These are phyloP conservation scores for Phytophthora sansomeana DNA, from an alignment of 352 stramenopile genomes.

Conservation along the genomic window DNA sequence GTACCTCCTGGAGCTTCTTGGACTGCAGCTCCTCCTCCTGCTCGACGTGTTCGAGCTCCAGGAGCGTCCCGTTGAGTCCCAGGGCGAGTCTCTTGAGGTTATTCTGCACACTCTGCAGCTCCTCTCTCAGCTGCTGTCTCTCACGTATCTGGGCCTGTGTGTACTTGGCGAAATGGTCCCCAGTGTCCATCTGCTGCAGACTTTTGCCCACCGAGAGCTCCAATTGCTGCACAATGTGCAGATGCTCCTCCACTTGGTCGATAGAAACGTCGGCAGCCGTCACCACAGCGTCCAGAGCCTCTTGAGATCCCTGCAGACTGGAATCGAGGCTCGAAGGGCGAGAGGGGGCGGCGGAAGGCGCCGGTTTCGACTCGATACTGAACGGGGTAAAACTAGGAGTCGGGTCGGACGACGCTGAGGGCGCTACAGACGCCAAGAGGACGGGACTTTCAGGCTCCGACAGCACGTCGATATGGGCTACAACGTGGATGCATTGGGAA, in stretches of 20 bases:
- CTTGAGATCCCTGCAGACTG: constrained; percentile 24
- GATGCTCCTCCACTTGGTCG: constrained; percentile 78
- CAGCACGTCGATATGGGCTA: constrained; percentile 33
- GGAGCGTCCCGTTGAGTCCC: constrained; percentile 77
- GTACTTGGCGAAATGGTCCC: constrained; percentile 37
- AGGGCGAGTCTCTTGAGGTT: constrained; percentile 77
- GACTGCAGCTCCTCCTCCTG: constrained; percentile 81
- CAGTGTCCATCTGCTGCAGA: constrained; percentile 53
- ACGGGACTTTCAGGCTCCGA: constrained; percentile 23
- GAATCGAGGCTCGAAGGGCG: constrained; percentile 24
- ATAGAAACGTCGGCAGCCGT: constrained; percentile 69
- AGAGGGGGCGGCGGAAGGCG: constrained; percentile 1
- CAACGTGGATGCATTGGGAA: constrained; percentile 4
- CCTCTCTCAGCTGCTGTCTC: constrained; percentile 39
- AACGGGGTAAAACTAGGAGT: not conserved
- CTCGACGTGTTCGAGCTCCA: constrained; percentile 84
- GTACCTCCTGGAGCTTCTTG: constrained; percentile 80
- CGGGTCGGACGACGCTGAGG: not conserved
- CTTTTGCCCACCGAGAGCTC: constrained; percentile 75
- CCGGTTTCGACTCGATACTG: constrained; percentile 11
- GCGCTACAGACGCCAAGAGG: constrained; percentile 4
- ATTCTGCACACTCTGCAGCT: constrained; percentile 55
- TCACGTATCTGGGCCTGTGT: constrained; percentile 36
- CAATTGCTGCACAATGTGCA: constrained; percentile 77
- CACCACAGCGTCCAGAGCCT: constrained; percentile 18